These are phyloP conservation scores for Saturnispora sanitii DNA, from an alignment of 805 yeast genomes.

Conservation along the genomic window DNA sequence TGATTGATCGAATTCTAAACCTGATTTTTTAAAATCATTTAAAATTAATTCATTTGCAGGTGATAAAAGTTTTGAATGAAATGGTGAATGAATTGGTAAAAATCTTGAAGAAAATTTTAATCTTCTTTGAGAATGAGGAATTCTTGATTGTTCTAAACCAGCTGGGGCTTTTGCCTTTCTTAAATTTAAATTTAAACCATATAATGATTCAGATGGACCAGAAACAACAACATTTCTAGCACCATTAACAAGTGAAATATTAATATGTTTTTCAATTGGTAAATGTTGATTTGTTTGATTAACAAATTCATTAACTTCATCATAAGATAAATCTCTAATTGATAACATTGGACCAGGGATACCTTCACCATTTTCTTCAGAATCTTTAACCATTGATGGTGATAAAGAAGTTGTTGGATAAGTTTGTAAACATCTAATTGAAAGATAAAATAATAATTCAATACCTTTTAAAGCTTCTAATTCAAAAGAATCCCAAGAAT, in stretches of 20 bases:
- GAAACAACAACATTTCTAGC: slow-evolving; percentile 91
- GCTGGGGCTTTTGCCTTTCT: slow-evolving; percentile 92
- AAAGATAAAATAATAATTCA: slow-evolving; percentile 82
- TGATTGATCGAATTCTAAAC: slow-evolving; percentile 43
- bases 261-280: slow-evolving; percentile 85
- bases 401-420: slow-evolving; percentile 93
- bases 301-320: slow-evolving; percentile 70
- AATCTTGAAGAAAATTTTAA: slow-evolving; percentile 87
- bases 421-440: slow-evolving; percentile 80
- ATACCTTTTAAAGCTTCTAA: slow-evolving; percentile 67
- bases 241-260: slow-evolving; percentile 87
- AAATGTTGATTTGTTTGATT: slow-evolving; percentile 86
- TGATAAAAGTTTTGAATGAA: slow-evolving; percentile 81
- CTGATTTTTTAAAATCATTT: slow-evolving; percentile 52
- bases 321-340: slow-evolving; percentile 73
- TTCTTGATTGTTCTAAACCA: slow-evolving; percentile 90
- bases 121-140: slow-evolving; percentile 90
- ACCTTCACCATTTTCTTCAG: slow-evolving; percentile 91
- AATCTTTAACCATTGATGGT: slow-evolving; percentile 86
- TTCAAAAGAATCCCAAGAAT: slow-evolving; percentile 78
- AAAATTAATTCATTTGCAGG: slow-evolving; percentile 61
- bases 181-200: slow-evolving; percentile 86
- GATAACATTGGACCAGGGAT: slow-evolving; percentile 96
- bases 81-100: slow-evolving; percentile 91
- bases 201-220: slow-evolving; percentile 97